These are phyloP conservation scores for Calonectria henricotiae DNA, from an alignment of 2,329 filamentous ascomycete genomes.

Conservation along the genomic window DNA sequence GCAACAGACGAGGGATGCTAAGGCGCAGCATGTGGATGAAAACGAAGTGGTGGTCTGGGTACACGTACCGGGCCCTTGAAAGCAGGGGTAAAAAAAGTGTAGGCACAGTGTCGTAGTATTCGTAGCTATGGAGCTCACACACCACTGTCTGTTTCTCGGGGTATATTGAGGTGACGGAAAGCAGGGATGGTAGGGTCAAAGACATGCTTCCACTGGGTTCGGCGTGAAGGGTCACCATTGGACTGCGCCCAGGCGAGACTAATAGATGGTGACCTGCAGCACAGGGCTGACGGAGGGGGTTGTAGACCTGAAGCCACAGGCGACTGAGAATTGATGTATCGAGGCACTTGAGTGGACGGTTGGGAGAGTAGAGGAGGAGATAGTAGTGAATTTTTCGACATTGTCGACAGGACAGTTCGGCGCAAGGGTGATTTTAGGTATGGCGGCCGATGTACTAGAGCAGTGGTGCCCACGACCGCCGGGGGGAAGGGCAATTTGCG, in stretches of 20 bases:
- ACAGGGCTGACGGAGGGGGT: slow-evolving; percentile 51
- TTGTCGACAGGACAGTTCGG: slow-evolving; percentile 30
- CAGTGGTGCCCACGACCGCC: slow-evolving; percentile 23
- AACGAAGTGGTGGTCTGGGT: slow-evolving; percentile 42
- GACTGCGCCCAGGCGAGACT: slow-evolving; percentile 40
- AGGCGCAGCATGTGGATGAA: slow-evolving; percentile 52
- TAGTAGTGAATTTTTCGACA: slow-evolving; percentile 28
- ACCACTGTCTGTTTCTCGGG: slow-evolving; percentile 14
- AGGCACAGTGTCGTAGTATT: slow-evolving; percentile 26
- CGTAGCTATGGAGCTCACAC: slow-evolving; percentile 9
- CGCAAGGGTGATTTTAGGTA: slow-evolving; percentile 28
- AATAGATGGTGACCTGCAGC: slow-evolving; percentile 49
- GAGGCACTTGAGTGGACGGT: slow-evolving; percentile 23
- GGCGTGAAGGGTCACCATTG: slow-evolving; percentile 53
- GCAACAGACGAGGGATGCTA: slow-evolving; percentile 47
- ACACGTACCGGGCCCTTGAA: slow-evolving; percentile 36
- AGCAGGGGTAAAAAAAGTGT: slow-evolving; percentile 40
- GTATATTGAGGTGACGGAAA: slow-evolving; percentile 26
- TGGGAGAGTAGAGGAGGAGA: slow-evolving; percentile 34
- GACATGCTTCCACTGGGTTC: slow-evolving; percentile 48
- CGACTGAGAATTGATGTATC: slow-evolving; percentile 22
- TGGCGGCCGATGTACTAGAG: slow-evolving; percentile 21
- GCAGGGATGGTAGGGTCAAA: slow-evolving; percentile 34
- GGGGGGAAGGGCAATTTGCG: slow-evolving; percentile 24
- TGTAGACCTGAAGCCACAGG: slow-evolving; percentile 37